Evolutionary conservation across 106 monocot species (phyloP).

Genomic region (Allium cepa): DNA sequence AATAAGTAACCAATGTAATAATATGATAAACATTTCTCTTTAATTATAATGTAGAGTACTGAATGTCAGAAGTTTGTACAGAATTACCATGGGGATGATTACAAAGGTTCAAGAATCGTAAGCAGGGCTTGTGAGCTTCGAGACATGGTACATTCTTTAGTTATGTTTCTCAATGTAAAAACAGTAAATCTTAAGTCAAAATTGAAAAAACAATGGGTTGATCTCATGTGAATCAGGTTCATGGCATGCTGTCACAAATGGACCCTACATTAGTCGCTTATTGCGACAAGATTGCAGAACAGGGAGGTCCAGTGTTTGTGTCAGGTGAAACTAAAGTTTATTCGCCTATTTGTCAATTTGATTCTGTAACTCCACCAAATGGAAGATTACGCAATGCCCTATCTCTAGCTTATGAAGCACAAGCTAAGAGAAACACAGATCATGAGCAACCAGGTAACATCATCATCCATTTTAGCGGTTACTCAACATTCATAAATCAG

Average conservation of each 20-base stretch:
- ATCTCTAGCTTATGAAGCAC: slow-evolving; percentile 75
- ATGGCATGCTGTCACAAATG: slow-evolving; percentile 97
- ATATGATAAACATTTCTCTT: no score
- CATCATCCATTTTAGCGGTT: no score
- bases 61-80: slow-evolving; percentile 8
- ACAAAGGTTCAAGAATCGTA: slow-evolving; percentile 86
- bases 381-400: slow-evolving; percentile 77
- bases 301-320: slow-evolving; percentile 63
- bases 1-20: no score
- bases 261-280: slow-evolving; percentile 80
- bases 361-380: slow-evolving; percentile 68
- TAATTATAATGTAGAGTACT: no score
- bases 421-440: slow-evolving; percentile 65
- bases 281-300: slow-evolving; percentile 87
- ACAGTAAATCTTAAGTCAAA: background rate
- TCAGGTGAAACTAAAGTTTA: slow-evolving; percentile 28
- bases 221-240: slow-evolving; percentile 44
- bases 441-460: slow-evolving; percentile 65
- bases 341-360: slow-evolving; percentile 71
- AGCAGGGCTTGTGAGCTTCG: slow-evolving; percentile 94
- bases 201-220: background rate
- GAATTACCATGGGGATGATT: slow-evolving; percentile 95
- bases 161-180: background rate
- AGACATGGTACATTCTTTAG: slow-evolving; percentile 62
- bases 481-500: no score